Evolutionary conservation across 176 grass and related monocot species (phyloP).

Genomic region (Zoysia pacifica): DNA sequence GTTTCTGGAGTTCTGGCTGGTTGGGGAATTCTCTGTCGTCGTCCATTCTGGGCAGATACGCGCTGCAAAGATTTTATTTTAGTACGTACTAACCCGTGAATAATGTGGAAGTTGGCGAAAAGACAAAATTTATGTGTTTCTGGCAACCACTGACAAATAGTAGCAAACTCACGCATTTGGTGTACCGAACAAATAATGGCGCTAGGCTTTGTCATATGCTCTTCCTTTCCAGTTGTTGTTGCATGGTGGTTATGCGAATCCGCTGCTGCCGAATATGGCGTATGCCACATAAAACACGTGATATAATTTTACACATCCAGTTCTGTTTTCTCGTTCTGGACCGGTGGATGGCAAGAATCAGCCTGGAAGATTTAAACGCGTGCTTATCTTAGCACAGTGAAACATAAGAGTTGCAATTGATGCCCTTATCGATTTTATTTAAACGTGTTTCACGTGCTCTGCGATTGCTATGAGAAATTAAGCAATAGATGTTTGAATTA

Average conservation of each 20-base stretch:
- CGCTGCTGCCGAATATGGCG: neutral
- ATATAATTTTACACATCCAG: neutral
- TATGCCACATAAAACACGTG: slow-evolving; percentile 1
- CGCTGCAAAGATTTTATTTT: neutral
- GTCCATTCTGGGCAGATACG: neutral
- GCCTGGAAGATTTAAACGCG: neutral
- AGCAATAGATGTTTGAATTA: neutral
- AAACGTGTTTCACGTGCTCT: neutral
- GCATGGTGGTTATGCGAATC: slow-evolving; percentile 26
- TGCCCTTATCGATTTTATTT: neutral
- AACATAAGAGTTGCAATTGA: neutral
- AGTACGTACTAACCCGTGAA: neutral
- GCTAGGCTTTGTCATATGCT: slow-evolving; percentile 12
- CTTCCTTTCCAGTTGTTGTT: slow-evolving; percentile 24
- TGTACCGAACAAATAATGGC: slow-evolving; percentile 51
- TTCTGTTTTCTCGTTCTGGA: slow-evolving; percentile 9
- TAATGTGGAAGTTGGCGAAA: slow-evolving; percentile 21
- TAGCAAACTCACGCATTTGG: slow-evolving; percentile 36
- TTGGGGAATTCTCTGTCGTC: neutral
- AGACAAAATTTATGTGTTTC: neutral
- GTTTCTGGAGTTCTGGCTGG: slow-evolving; percentile 14
- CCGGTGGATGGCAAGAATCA: neutral
- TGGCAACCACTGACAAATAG: slow-evolving; percentile 38
- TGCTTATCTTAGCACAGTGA: neutral
- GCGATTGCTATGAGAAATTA: neutral